Evolutionary conservation across 768 basidiomycete species (phyloP).

Genomic region (Coprinellus micaceus): DNA sequence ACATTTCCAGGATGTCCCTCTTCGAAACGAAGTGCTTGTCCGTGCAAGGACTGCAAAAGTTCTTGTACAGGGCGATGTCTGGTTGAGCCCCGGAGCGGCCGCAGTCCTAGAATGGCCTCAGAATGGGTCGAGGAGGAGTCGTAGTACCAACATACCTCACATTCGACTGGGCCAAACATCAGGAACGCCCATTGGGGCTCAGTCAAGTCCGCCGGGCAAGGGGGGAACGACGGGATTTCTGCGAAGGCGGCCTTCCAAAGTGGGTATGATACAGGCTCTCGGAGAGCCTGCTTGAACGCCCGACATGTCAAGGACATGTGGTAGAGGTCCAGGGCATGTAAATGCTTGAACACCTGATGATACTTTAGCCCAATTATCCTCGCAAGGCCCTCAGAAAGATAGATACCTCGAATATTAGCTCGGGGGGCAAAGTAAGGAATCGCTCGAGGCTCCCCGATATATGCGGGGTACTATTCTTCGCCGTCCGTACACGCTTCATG

Average conservation of each 20-base stretch:
- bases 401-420: neutral
- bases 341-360: neutral
- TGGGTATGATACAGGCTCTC: neutral
- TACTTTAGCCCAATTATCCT: neutral
- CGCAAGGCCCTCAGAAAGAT: neutral
- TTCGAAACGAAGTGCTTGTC: constrained; percentile 1
- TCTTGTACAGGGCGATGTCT: constrained; percentile 2
- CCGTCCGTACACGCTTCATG: neutral
- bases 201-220: neutral
- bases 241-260: neutral
- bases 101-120: neutral
- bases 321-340: neutral
- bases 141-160: neutral
- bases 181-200: neutral
- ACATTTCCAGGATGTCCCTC: constrained; percentile 1
- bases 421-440: neutral
- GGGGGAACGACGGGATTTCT: neutral
- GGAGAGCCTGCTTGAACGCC: neutral
- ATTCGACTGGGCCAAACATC: constrained; percentile 1
- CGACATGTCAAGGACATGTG: constrained; percentile 1
- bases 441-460: neutral
- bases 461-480: neutral
- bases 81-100: neutral
- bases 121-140: neutral
- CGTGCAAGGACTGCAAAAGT: neutral